Conservation (phyloP, 2,329 filamentous ascomycete species). For the Paecilomyces dactylethromorphus region DNA sequence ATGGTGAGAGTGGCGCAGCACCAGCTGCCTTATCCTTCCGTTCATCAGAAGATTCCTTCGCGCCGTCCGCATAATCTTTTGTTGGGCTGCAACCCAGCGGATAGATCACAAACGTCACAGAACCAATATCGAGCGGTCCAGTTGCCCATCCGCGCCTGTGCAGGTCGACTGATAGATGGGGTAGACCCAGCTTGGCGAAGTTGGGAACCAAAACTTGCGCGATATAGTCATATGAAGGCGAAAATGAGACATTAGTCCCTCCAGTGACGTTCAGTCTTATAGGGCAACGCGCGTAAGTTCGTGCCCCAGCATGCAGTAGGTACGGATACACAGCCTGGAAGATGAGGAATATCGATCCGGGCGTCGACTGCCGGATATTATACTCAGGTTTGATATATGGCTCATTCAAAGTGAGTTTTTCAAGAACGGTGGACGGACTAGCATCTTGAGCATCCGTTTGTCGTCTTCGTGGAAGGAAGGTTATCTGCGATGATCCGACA, state of each 20-base stretch:
- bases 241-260: slow-evolving; percentile 52
- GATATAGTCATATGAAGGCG: slow-evolving; percentile 52
- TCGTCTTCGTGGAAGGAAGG: slow-evolving; percentile 21
- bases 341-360: slow-evolving; percentile 50
- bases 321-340: slow-evolving; percentile 56
- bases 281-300: slow-evolving; percentile 1
- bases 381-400: slow-evolving; percentile 25
- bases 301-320: slow-evolving; percentile 40
- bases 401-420: slow-evolving; percentile 1
- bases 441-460: not conserved
- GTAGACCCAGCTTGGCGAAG: slow-evolving; percentile 45
- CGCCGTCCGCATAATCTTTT: not conserved
- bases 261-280: slow-evolving; percentile 45
- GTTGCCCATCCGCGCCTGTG: slow-evolving; percentile 49
- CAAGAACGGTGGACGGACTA: not conserved
- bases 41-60: not conserved
- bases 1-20: not conserved
- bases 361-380: slow-evolving; percentile 39
- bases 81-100: slow-evolving; percentile 22
- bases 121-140: slow-evolving; percentile 41
- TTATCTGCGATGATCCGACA: slow-evolving; percentile 29
- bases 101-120: slow-evolving; percentile 43
- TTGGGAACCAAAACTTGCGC: slow-evolving; percentile 50
- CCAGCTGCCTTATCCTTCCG: not conserved
- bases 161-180: slow-evolving; percentile 36